These are phyloP conservation scores for Biscutella laevigata DNA, from an alignment of 441 rosid species.

Conservation along the genomic window DNA sequence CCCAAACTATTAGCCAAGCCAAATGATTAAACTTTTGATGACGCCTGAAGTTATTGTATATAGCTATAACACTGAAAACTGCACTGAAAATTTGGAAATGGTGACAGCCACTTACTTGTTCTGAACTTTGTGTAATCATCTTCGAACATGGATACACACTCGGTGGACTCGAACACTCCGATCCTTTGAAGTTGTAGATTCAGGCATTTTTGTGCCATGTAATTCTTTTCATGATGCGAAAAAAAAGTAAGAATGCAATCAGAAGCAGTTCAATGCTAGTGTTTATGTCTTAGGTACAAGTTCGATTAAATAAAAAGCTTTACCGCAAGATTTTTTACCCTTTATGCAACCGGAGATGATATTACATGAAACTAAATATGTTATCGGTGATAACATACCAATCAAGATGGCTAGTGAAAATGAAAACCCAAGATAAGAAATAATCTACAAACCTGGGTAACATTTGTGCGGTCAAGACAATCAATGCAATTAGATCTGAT, in stretches of 20 bases:
- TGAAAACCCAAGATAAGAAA: neutral
- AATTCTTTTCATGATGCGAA: conserved; percentile 44
- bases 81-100: neutral
- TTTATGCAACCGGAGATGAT: neutral
- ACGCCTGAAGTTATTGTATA: neutral
- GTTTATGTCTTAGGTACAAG: neutral
- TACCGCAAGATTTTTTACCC: neutral
- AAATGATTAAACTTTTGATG: conserved; percentile 14
- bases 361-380: neutral
- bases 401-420: conserved; percentile 21
- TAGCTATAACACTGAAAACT: neutral
- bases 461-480: conserved; percentile 96
- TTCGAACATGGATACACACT: conserved; percentile 51
- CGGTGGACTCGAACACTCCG: conserved; percentile 45
- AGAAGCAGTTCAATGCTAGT: neutral
- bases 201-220: conserved; percentile 68
- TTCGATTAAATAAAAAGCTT: neutral
- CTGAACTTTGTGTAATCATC: conserved; percentile 67
- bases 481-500: conserved; percentile 92
- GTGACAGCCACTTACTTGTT: conserved; percentile 43
- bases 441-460: conserved; percentile 63
- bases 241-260: conserved; percentile 10
- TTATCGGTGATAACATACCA: neutral
- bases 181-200: conserved; percentile 60
- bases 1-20: conserved; percentile 61